Conservation (phyloP, 768 basidiomycete genomes). For the Myochromella boudieri region DNA sequence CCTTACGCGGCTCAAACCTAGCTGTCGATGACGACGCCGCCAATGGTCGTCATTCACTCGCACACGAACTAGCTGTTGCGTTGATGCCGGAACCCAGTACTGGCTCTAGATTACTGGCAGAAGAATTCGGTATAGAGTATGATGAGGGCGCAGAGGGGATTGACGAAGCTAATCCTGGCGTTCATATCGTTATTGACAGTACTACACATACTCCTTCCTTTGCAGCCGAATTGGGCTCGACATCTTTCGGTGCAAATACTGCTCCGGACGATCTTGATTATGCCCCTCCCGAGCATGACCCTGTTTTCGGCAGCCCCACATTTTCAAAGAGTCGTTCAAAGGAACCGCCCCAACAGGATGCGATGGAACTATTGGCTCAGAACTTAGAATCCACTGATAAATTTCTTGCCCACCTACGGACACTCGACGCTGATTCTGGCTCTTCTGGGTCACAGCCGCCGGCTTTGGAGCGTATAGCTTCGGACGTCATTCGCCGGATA, state of each 20-base stretch:
- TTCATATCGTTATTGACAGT: slow-evolving; percentile 29
- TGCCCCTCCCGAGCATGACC: slow-evolving; percentile 38
- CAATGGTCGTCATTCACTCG: slow-evolving; percentile 66
- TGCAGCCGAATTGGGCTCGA: slow-evolving; percentile 39
- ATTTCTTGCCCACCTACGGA: slow-evolving; percentile 71
- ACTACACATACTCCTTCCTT: slow-evolving; percentile 36
- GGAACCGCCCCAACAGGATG: slow-evolving; percentile 46
- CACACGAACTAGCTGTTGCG: slow-evolving; percentile 85
- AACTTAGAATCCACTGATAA: slow-evolving; percentile 77
- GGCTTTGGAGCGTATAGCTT: slow-evolving; percentile 67
- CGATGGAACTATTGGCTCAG: slow-evolving; percentile 70
- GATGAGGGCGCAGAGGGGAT: slow-evolving; percentile 86
- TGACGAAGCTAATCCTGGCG: slow-evolving; percentile 43
- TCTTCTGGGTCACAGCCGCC: slow-evolving; percentile 37
- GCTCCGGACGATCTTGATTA: slow-evolving; percentile 28
- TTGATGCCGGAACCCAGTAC: slow-evolving; percentile 84
- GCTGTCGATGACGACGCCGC: slow-evolving; percentile 41
- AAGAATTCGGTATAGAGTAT: slow-evolving; percentile 89
- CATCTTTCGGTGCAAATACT: slow-evolving; percentile 27
- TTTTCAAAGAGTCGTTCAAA: slow-evolving; percentile 28
- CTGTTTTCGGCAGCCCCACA: slow-evolving; percentile 40
- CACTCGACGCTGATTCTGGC: slow-evolving; percentile 57
- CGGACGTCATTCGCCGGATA: slow-evolving; percentile 73
- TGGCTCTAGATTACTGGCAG: slow-evolving; percentile 75
- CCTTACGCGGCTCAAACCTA: slow-evolving; percentile 42